Evolutionary conservation across 768 basidiomycete species (phyloP).

Genomic region (Psilocybe cubensis): DNA sequence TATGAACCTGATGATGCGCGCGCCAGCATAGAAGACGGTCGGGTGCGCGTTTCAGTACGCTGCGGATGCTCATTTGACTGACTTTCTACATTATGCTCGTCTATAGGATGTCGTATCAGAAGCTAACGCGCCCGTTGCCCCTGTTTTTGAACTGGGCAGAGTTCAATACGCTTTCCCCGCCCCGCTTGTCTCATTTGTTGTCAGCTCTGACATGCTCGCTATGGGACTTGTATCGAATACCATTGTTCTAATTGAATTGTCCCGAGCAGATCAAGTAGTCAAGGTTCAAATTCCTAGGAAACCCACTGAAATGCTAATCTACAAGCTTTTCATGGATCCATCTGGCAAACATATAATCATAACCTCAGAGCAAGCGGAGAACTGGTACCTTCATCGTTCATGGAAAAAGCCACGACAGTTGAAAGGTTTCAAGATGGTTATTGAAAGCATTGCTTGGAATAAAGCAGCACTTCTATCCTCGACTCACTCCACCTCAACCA

Average conservation of each 20-base stretch:
- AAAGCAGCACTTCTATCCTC: constrained; percentile 66
- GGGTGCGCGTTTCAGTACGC: constrained; percentile 16
- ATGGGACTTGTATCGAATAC: constrained; percentile 81
- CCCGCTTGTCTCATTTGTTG: constrained; percentile 78
- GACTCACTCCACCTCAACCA: constrained; percentile 71
- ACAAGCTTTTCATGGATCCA: constrained; percentile 90
- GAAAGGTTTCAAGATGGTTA: constrained; percentile 81
- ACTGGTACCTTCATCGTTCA: constrained; percentile 85
- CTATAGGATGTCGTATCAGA: constrained; percentile 32
- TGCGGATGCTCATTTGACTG: constrained; percentile 15
- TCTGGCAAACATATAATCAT: constrained; percentile 90
- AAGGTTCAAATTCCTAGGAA: constrained; percentile 80
- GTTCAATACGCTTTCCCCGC: constrained; percentile 92
- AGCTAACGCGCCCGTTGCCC: constrained; percentile 48
- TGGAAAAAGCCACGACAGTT: constrained; percentile 85
- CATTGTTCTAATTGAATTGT: constrained; percentile 88
- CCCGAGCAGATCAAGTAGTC: constrained; percentile 83
- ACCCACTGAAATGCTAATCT: constrained; percentile 72
- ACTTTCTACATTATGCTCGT: not conserved
- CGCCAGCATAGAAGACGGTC: constrained; percentile 41
- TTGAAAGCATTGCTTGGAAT: constrained; percentile 94
- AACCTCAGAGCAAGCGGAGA: constrained; percentile 87
- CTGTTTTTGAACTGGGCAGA: constrained; percentile 82
- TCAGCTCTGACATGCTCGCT: constrained; percentile 84
- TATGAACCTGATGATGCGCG: constrained; percentile 53